Base-by-base conservation (phyloP, 352 stramenopile species). In the Thalassiosira mediterranea region DNA sequence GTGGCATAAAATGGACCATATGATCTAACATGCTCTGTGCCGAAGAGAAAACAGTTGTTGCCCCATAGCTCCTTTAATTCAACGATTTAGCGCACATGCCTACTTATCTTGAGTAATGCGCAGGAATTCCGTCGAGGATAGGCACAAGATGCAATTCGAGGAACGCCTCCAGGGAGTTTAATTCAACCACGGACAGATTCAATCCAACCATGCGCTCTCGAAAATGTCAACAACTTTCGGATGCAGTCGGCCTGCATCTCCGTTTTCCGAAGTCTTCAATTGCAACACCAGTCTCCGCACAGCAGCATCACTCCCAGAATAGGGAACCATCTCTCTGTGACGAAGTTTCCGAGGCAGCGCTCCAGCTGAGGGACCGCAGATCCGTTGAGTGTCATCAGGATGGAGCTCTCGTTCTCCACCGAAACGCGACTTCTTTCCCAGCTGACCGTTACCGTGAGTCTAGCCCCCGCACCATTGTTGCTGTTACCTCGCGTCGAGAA, bases 371-470 rank as follows among this genome's bases (percentile, higher is more conserved):
- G 53, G 1, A 87, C 74, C 15, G 73, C 4, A 17, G 54, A 23
- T 15, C 71, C 28, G 57, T 84, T 63, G 25, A 89, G 62, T 29
- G 28, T 57, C 51, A 70, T 37, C 15, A 90, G 58, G 13, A 81
- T 79, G 15, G 47, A 37, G 66, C 84, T 89, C 83, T 90, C 78
- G 10, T 80, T 83, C 65, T 79, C 31, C 19, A 90, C 81, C 26
- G 66, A 86, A 28, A 71, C 21, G 10, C 65, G 44, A 66, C 81
- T 90, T 34, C 57, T 29, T 54, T 66, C 62, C 84, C 84, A 90
- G 56, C 84, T 90, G 19, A 88, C 71, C 67, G 88, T 89, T 42
- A 89, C 60, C n/a, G 73, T 57, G 8, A 88, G 21, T 32, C 83
- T 34, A 21, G 56, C 29, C 31, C 57, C 26, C 23, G 10, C 19